These are phyloP conservation scores for Trebouxia sp. DNA, from an alignment of 139 green algal species.

Conservation along the genomic window DNA sequence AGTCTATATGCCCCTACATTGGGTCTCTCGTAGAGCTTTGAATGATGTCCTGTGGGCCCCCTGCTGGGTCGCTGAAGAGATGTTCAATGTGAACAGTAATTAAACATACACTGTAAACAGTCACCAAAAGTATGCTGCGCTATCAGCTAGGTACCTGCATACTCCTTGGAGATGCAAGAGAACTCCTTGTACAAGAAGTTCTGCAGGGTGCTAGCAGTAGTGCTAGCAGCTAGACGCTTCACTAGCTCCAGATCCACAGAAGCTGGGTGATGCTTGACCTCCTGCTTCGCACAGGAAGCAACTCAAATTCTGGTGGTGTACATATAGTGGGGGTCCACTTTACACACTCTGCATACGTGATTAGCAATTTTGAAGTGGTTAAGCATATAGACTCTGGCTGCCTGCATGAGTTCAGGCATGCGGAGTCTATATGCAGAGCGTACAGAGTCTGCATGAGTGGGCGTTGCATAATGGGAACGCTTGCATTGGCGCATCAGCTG, in stretches of 20 bases:
- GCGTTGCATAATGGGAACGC: no score
- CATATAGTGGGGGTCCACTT: no score
- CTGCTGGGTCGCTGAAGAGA: background rate
- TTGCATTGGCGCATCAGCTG: no score
- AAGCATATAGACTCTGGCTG: no score
- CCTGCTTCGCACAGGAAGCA: constrained; percentile 37
- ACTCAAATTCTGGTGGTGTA: background rate
- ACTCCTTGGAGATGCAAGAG: constrained; percentile 71
- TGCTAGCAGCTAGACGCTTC: constrained; percentile 76
- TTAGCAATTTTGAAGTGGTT: no score
- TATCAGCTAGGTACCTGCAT: constrained; percentile 42
- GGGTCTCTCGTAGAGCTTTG: no score
- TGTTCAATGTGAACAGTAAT: background rate
- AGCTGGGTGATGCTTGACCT: constrained; percentile 83
- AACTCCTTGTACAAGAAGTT: constrained; percentile 88
- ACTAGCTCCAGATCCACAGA: constrained; percentile 93
- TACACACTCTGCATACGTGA: no score
- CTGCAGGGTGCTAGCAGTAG: constrained; percentile 57
- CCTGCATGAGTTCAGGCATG: no score
- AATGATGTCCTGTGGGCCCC: no score
- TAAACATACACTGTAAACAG: background rate
- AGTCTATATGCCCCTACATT: background rate
- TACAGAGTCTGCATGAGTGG: no score
- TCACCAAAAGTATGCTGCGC: background rate
- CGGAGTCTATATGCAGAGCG: no score